Evolutionary conservation across 371 early-diverging fungal species (phyloP).

Genomic region (Polyrhizophydium stewartii): DNA sequence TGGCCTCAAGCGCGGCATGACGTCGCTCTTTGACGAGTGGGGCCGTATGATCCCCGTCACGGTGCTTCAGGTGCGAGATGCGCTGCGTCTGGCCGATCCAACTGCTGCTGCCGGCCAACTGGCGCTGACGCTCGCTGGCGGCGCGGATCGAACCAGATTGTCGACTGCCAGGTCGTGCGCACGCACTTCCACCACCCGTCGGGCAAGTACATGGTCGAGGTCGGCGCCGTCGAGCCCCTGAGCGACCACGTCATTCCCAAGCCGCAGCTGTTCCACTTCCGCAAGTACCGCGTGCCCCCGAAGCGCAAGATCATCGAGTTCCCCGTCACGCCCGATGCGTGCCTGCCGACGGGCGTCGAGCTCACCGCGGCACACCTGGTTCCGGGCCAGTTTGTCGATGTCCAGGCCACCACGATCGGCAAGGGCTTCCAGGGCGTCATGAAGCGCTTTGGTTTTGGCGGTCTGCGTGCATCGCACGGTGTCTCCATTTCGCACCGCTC

Average conservation of each 20-base stretch:
- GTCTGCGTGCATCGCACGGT: constrained; percentile 93
- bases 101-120: too few species aligned
- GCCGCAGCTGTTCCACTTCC: constrained; percentile 73
- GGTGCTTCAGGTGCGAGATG: constrained; percentile 74
- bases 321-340: constrained; percentile 78
- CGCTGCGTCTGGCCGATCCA: too few species aligned
- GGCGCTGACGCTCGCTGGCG: too few species aligned
- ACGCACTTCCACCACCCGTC: constrained; percentile 26
- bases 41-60: constrained; percentile 91
- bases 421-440: constrained; percentile 97
- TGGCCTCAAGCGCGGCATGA: constrained; percentile 92
- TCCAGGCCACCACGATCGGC: constrained; percentile 76
- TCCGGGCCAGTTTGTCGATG: constrained; percentile 92
- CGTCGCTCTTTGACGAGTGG: constrained; percentile 89
- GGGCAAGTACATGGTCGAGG: constrained; percentile 56
- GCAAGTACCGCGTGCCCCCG: constrained; percentile 64
- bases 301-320: constrained; percentile 80
- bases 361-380: constrained; percentile 86
- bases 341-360: constrained; percentile 71
- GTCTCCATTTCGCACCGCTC: constrained; percentile 87
- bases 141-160: constrained; percentile 17
- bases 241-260: constrained; percentile 52
- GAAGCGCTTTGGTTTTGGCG: constrained; percentile 94
- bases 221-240: constrained; percentile 70
- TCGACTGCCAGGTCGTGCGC: constrained; percentile 35